These are phyloP conservation scores for Acidiella bohemica DNA, from an alignment of 495 filamentous ascomycete genomes.

Conservation along the genomic window DNA sequence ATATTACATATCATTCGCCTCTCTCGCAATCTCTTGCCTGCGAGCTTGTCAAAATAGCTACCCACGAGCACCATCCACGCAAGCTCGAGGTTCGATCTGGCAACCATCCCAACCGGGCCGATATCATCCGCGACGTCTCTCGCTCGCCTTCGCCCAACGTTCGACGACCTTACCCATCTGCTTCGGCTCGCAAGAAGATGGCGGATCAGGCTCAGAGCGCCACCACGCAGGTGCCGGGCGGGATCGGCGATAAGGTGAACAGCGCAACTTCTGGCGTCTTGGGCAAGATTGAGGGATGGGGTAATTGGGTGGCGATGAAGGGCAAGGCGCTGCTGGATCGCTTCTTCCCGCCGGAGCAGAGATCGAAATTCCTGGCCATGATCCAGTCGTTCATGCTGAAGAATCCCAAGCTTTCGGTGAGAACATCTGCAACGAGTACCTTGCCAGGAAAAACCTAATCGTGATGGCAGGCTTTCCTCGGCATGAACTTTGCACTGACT, in stretches of 20 bases:
- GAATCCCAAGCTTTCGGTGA: conserved; percentile 31
- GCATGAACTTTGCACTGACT: conserved; percentile 41
- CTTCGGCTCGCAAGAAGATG: conserved; percentile 3
- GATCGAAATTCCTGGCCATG: conserved; percentile 22
- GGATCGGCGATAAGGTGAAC: conserved; percentile 8
- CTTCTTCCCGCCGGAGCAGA: conserved; percentile 28
- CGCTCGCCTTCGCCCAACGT: conserved; percentile 7
- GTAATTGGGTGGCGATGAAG: conserved; percentile 8
- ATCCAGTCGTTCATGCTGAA: conserved; percentile 25
- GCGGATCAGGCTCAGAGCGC: conserved; percentile 1
- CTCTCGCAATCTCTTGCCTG: not conserved
- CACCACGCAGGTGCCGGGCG: not conserved
- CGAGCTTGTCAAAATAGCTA: not conserved
- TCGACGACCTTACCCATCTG: not conserved
- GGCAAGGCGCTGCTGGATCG: conserved; percentile 21
- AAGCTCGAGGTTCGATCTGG: conserved; percentile 11
- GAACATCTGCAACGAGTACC: not conserved
- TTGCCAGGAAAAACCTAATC: not conserved
- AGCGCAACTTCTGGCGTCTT: conserved; percentile 6
- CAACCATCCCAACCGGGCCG: conserved; percentile 8
- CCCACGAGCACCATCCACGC: not conserved
- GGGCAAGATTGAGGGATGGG: conserved; percentile 15
- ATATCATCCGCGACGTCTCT: conserved; percentile 11
- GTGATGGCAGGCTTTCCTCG: conserved; percentile 35
- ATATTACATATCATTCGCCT: not conserved